Evolutionary conservation across 2,329 filamentous ascomycete genomes (phyloP), one percentile per base, ranked within the genome.

Genomic region (Aspergillus caelatus): DNA sequence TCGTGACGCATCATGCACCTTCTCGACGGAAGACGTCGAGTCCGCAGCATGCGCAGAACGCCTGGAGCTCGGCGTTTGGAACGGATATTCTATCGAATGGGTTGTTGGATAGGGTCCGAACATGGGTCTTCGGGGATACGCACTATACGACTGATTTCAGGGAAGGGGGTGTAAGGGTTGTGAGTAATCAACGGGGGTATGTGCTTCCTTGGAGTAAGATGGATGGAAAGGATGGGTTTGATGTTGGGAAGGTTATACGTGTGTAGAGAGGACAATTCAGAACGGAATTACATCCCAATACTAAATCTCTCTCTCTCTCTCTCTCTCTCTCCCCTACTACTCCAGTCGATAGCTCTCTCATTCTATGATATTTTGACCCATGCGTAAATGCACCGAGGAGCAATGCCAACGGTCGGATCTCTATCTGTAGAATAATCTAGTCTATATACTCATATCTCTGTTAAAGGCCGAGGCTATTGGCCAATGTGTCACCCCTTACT

Each of bases 1-100:
- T 89, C 0, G 80, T 83, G 0, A 88, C 85, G 0, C 85, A 88
- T 59, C 86, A 89, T 68, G 85, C 86, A 2, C 86, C 86, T 1
- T 82, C 77, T n/a, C 66, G 84, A 0, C 65, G 79, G 52, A 79
- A 79, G 8, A 83, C 84, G 2, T 83, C 85, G 0, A 77, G 78
- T 2, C 85, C 85, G 0, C 78, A 82, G 65, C 76, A 89, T 57
- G 68, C 76, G 3, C 72, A 77, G 19, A 84, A 79, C 26, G 79
- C 81, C 0, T 83, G 30, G 30, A 2, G 30, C 9, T 10, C 9
- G 30, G 30, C 82, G 0, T 89, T 87, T 71, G 83, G 81, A 5
- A 87, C 85, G 0, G 83, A 88, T 60, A 65, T 86, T 3, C 67
- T 83, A 3, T 66, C 68, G 63, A 63, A 61, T 8, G 68, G 70